Percentiles rank a stretch among this genome's conserved stretches.
Evolutionary conservation across 768 basidiomycete genomes (phyloP).

Genomic region (Macrocybe gigantea): DNA sequence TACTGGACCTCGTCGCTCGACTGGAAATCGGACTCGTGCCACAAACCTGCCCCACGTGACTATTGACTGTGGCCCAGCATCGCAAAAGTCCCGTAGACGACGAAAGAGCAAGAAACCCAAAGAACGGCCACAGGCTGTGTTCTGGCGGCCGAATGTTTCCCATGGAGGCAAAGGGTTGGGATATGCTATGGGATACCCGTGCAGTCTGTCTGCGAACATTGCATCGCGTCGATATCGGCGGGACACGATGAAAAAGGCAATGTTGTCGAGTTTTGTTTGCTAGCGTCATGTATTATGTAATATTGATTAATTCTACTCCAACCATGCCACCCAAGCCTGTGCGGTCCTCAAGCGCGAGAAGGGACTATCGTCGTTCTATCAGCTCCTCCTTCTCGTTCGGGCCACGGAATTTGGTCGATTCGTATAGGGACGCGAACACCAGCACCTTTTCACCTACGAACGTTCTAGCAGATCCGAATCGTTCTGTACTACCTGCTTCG

Average conservation of each 20-base stretch:
- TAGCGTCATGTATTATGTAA: no score
- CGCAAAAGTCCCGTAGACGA: conserved; percentile 3
- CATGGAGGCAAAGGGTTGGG: conserved; percentile 33
- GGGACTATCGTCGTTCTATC: conserved; percentile 35
- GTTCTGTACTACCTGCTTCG: conserved; percentile 70
- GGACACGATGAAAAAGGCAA: conserved; percentile 14
- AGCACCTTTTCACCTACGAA: conserved; percentile 52
- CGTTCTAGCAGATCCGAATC: conserved; percentile 68
- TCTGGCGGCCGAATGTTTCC: conserved; percentile 33
- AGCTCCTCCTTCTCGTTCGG: conserved; percentile 82
- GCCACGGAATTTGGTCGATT: conserved; percentile 69
- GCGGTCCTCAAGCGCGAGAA: no score
- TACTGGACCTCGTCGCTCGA: conserved; percentile 2
- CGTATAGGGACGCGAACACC: conserved; percentile 59
- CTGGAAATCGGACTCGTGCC: background rate
- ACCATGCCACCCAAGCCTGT: no score
- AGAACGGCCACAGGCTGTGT: conserved; percentile 27
- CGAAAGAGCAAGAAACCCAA: conserved; percentile 13
- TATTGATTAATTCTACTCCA: background rate
- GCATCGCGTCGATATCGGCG: conserved; percentile 8
- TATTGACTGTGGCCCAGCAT: conserved; percentile 9
- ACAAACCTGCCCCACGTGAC: conserved; percentile 1
- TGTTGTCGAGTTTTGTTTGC: background rate
- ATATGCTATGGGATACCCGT: conserved; percentile 37
- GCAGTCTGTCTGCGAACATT: conserved; percentile 14